Base-by-base conservation (phyloP, 495 filamentous ascomycete genomes). In the Parathielavia hyrcaniae region DNA sequence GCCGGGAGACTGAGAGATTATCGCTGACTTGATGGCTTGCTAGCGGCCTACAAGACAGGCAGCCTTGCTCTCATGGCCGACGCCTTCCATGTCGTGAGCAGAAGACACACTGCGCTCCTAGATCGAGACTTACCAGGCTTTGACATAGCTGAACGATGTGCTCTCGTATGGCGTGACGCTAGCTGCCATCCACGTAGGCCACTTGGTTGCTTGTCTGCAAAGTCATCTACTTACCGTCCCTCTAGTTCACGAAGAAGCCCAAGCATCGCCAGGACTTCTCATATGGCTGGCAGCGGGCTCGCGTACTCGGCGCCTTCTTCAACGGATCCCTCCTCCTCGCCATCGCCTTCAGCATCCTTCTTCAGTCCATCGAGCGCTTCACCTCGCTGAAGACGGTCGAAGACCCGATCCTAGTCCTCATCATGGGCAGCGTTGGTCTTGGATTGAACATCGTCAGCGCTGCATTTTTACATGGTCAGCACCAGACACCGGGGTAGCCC, bases 301-400 rank as follows among this genome's bases (percentile, higher is more conserved):
- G 91, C 68, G 86, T 92, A 1, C 80, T 97, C 2, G 92, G 92
- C 64, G 90, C 92, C n/a, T 81, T 97, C 58, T 85, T 95, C 66
- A 97, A 97, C 66, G 92, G 92, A 32, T 88, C 95, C n/a, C 96
- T 97, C 69, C 80, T 97, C 53, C 81, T 97, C 51, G 91, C 91
- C 0, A 77, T 97, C 8, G 95, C 91, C 58, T 67, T 96, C 56
- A 90, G 91, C 54, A 96, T 97, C 65, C 90, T 96, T 68, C 75
- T 97, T 40, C 91, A 97, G 63, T 90, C 92, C 2, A 84, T 95
- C 55, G 89, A 96, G 72, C 79, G 92, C 62, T 86, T 97, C 66
- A 81, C 95, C 39, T 64, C 66, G 5, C 49, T 77, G 23, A 61
- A 73, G 53, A 65, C 67, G 66, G 55, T 97, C 50, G 79, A 83